Evolutionary conservation across 1,284 basidiomycete genomes (phyloP), one percentile per base, ranked within the genome.

Genomic region (Tremellales sp.): DNA sequence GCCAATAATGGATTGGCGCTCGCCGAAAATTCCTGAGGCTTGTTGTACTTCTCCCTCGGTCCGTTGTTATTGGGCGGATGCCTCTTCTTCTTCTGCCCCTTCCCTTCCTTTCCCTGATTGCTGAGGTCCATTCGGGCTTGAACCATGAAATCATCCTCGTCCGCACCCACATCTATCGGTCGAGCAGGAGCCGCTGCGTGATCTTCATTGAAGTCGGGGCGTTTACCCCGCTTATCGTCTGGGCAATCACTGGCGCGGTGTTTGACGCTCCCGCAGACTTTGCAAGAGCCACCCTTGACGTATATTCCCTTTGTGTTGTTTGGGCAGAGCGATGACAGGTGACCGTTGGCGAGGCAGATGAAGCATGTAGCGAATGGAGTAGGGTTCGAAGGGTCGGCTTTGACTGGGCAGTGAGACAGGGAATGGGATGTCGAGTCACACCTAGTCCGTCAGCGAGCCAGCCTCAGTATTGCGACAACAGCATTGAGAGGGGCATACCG

Each of bases 361-460:
- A 91, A 97, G 73, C 92, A 97, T 1, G 85, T 89, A 0, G 92
- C 92, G 64, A 83, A 91, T 0, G 92, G 92, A 3, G 92, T 79
- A 2, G 86, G 85, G 57, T 87, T 79, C 13, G 67, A 64, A n/a
- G 80, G 76, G 67, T 89, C 80, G 10, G 78, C 75, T 1, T 81
- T 78, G 58, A 83, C 83, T 52, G 79, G 84, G 70, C 92, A 97
- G 36, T 78, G 78, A 15, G 87, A 83, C 2, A 97, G 79, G 10
- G 80, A 86, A 60, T 97, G 92, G 52, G 79, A 80, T 3, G 77
- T 80, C 2, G 88, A 90, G 43, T 90, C 87, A 64, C 92, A 97
- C 56, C 91, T 92, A 65, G n/a, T n/a, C 8, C 8, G 21, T 40
- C 39, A 40, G 39, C 39, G 7, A 22, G 6, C 13, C 36, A 21